Percentiles rank a stretch among this genome's conserved stretches.
These are phyloP conservation scores for Tolypocladium ovalisporum DNA, from an alignment of 2,329 filamentous ascomycete species.

Conservation along the genomic window DNA sequence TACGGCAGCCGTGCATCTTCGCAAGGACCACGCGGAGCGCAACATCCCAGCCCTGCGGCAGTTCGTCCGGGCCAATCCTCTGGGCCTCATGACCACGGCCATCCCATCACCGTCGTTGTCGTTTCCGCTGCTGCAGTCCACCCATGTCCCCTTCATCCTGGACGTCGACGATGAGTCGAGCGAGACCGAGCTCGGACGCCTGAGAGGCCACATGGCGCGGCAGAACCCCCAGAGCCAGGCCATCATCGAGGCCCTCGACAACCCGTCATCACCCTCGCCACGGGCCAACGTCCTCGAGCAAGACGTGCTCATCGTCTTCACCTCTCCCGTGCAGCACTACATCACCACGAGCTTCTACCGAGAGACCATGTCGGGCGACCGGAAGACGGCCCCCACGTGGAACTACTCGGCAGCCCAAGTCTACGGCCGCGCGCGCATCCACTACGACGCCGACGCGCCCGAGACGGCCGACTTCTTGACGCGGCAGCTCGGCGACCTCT, in stretches of 20 bases:
- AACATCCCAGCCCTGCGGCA: conserved; percentile 36
- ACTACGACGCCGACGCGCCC: conserved; percentile 33
- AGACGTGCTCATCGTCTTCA: conserved; percentile 55
- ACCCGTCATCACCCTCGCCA: background rate
- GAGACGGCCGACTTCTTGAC: conserved; percentile 36
- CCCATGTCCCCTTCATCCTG: conserved; percentile 49
- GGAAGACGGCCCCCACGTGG: conserved; percentile 58
- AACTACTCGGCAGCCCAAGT: conserved; percentile 56
- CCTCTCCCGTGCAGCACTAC: conserved; percentile 46
- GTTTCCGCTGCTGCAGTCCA: conserved; percentile 42
- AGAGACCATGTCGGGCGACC: conserved; percentile 48
- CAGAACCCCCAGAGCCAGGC: conserved; percentile 53
- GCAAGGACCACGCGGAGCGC: conserved; percentile 38
- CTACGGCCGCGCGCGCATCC: conserved; percentile 46
- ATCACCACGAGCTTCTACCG: conserved; percentile 58
- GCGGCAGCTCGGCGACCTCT: conserved; percentile 41
- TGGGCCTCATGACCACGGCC: conserved; percentile 53
- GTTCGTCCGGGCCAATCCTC: conserved; percentile 46
- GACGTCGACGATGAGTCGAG: conserved; percentile 32
- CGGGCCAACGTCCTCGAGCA: conserved; percentile 23
- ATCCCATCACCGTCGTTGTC: conserved; percentile 33
- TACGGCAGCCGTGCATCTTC: conserved; percentile 42
- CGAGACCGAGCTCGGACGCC: conserved; percentile 24
- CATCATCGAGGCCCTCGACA: conserved; percentile 35
- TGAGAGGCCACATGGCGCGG: conserved; percentile 51